A percentile compares a stretch with the other conserved stretches of the same genome.
These are phyloP conservation scores for Aspergillus kassunensis DNA, from an alignment of 495 filamentous ascomycete species.

Conservation along the genomic window DNA sequence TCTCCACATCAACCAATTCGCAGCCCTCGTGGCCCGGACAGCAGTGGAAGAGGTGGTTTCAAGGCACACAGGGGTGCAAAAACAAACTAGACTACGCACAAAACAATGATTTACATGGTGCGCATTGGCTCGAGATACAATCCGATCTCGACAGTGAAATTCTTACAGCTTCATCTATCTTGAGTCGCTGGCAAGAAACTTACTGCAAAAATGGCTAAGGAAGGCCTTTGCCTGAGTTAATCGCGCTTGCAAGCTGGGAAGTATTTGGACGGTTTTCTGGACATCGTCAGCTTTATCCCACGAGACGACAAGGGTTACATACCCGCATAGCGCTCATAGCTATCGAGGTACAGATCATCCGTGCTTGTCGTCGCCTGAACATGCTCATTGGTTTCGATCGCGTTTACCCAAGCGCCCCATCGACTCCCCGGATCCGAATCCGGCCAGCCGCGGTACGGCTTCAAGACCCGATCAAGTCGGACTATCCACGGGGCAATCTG, in stretches of 20 bases:
- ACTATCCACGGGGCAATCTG: conserved; percentile 87
- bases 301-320: conserved; percentile 21
- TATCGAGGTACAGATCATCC: conserved; percentile 70
- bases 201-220: conserved; percentile 39
- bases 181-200: background rate
- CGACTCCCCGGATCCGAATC: conserved; percentile 65
- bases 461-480: conserved; percentile 67
- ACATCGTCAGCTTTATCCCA: conserved; percentile 16
- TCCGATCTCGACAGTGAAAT: too few relatives aligned
- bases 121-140: too few relatives aligned
- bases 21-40: conserved; percentile 69
- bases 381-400: conserved; percentile 69
- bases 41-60: conserved; percentile 70
- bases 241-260: conserved; percentile 54
- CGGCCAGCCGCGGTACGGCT: conserved; percentile 77
- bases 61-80: conserved; percentile 53
- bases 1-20: conserved; percentile 58
- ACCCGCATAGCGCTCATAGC: conserved; percentile 64
- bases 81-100: conserved; percentile 26
- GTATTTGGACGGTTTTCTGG: conserved; percentile 59
- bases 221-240: conserved; percentile 53
- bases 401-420: conserved; percentile 76
- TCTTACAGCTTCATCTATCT: background rate
- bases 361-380: conserved; percentile 74
- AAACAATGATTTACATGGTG: background rate